These are phyloP conservation scores for Stramenopiles sp. DNA, from an alignment of 352 stramenopile species.

Conservation along the genomic window DNA sequence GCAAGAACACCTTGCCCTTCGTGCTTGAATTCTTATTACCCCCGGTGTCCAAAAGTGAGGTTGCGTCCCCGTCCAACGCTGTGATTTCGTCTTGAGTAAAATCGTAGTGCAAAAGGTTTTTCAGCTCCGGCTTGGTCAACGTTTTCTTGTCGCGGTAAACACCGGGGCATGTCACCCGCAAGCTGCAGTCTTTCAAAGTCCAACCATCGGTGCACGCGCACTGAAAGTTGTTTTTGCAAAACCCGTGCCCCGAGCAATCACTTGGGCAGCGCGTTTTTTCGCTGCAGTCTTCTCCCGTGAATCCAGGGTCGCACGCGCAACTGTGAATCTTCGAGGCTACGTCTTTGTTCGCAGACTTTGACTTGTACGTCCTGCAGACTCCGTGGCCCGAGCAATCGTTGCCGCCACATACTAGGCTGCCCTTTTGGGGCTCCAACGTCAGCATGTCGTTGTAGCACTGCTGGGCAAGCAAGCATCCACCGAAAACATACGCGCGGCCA, in stretches of 20 bases:
- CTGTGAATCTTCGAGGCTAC: not conserved
- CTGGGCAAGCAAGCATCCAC: not conserved
- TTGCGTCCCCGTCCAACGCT: not conserved
- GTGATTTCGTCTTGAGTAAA: not conserved
- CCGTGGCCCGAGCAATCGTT: constrained; percentile 4
- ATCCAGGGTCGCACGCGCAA: not conserved
- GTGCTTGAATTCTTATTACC: not conserved
- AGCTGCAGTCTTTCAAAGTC: constrained; percentile 6
- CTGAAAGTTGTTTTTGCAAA: not conserved
- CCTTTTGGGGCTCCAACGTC: not conserved
- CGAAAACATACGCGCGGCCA: not conserved
- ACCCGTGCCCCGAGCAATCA: constrained; percentile 1
- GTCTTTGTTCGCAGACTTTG: not conserved
- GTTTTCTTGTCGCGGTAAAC: not conserved
- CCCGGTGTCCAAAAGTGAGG: no score
- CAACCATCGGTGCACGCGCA: not conserved
- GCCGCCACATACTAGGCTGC: not conserved
- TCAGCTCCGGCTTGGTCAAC: not conserved
- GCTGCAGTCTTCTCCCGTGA: not conserved
- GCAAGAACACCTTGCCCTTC: not conserved
- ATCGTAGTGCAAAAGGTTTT: not conserved
- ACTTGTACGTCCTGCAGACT: not conserved
- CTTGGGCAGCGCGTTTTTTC: not conserved
- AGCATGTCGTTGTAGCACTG: not conserved
- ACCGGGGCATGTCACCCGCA: not conserved